A percentile compares a stretch with the other conserved stretches of the same genome.
These are phyloP conservation scores for Sarcodon sp. DNA, from an alignment of 768 basidiomycete species.

Conservation along the genomic window DNA sequence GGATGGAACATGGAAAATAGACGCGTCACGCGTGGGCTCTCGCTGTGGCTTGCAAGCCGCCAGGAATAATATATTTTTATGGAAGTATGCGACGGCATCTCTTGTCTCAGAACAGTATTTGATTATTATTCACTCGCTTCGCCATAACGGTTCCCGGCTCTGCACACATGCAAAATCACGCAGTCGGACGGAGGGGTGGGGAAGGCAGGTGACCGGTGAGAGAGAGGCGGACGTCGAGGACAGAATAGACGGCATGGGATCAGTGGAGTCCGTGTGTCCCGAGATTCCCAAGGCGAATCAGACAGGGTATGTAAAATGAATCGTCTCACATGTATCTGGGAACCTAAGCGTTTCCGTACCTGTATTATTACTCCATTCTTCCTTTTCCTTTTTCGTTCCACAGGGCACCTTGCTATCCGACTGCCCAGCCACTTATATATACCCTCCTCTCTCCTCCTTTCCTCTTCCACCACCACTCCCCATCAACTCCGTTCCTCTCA, in stretches of 20 bases:
- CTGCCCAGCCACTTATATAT: conserved; percentile 5
- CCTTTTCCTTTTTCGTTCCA: conserved; percentile 11
- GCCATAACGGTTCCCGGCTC: too few relatives aligned
- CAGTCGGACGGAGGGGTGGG: too few relatives aligned
- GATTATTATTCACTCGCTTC: not conserved
- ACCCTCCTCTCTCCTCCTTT: conserved; percentile 4
- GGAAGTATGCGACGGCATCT: too few relatives aligned
- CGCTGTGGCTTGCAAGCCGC: too few relatives aligned
- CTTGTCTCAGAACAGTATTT: too few relatives aligned
- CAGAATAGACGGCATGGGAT: not conserved
- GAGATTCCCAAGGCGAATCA: not conserved
- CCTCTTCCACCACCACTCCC: conserved; percentile 5
- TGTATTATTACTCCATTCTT: conserved; percentile 5
- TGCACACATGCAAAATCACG: too few relatives aligned
- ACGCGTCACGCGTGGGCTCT: not conserved
- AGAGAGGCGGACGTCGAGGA: not conserved
- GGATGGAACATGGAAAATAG: not conserved
- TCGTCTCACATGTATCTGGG: too few relatives aligned
- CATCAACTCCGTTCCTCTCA: conserved; percentile 4
- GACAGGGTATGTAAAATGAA: conserved; percentile 1
- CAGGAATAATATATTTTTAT: not conserved
- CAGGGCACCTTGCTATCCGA: conserved; percentile 5
- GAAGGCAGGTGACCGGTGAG: too few relatives aligned
- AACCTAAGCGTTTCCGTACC: not conserved
- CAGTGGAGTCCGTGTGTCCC: not conserved